phyloP scores from a whole-genome alignment of 2,329 filamentous ascomycete genomes.

The Colletotrichum sp. region DNA sequence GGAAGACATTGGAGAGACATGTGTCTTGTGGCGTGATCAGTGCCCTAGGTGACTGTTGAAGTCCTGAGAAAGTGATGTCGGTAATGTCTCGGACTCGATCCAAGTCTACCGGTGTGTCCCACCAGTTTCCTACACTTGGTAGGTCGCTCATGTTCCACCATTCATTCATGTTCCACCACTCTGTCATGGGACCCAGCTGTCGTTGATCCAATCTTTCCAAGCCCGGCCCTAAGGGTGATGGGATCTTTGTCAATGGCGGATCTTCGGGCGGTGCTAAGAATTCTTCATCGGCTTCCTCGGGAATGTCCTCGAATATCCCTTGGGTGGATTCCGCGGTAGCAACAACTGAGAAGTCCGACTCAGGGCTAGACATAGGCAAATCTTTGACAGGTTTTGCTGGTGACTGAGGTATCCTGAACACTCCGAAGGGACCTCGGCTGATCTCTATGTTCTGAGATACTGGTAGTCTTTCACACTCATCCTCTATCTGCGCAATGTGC shows the following conservation, averaged over 20 bases:
- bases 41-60: neutral
- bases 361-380: neutral
- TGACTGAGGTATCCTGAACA: neutral
- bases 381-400: neutral
- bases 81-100: neutral
- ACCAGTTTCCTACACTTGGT: neutral
- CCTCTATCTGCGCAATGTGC: conserved; percentile 30
- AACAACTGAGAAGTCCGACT: neutral
- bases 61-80: neutral
- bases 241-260: neutral
- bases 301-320: neutral
- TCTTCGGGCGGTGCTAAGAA: neutral
- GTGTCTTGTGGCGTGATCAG: neutral
- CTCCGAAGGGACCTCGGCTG: conserved; percentile 16
- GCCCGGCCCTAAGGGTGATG: neutral
- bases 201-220: neutral
- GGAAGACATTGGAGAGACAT: neutral
- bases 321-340: neutral
- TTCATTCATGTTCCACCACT: neutral
- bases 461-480: conserved; percentile 24
- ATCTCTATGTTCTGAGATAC: neutral
- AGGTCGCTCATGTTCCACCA: conserved; percentile 3
- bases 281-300: neutral
- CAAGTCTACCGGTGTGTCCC: neutral
- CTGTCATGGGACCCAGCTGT: neutral